phyloP scores from a whole-genome alignment of 2,329 filamentous ascomycete genomes.

The Aureobasidium sp. region DNA sequence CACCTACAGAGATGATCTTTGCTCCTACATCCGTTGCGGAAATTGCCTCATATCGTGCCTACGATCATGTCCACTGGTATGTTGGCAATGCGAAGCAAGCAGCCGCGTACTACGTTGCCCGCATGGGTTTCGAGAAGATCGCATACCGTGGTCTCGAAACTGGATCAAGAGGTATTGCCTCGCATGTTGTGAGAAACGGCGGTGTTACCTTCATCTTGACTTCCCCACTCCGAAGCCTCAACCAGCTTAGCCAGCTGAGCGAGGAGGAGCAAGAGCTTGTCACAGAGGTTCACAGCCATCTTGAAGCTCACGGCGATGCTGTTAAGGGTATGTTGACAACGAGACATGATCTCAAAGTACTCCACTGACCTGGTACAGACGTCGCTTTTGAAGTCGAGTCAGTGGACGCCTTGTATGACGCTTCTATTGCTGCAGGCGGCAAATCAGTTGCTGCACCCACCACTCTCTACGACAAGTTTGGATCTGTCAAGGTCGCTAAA shows the following conservation, averaged over 20 bases:
- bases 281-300: conserved; percentile 70
- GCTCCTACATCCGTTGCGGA: conserved; percentile 5
- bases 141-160: conserved; percentile 88
- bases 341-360: neutral
- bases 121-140: conserved; percentile 76
- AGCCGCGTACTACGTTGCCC: conserved; percentile 77
- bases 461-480: conserved; percentile 51
- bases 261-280: conserved; percentile 59
- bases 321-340: conserved; percentile 58
- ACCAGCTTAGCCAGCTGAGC: conserved; percentile 21
- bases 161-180: conserved; percentile 70
- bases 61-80: conserved; percentile 93
- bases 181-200: conserved; percentile 74
- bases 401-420: conserved; percentile 69
- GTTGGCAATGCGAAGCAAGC: conserved; percentile 96
- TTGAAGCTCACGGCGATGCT: conserved; percentile 83
- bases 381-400: conserved; percentile 92
- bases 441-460: conserved; percentile 56
- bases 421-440: conserved; percentile 61
- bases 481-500: conserved; percentile 65
- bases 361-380: conserved; percentile 41
- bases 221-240: conserved; percentile 58
- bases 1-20: conserved; percentile 7
- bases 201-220: conserved; percentile 76
- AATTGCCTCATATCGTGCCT: conserved; percentile 60